Evolutionary conservation across 169 alveolate genomes (phyloP).

Genomic region (Eimeria necatrix): DNA sequence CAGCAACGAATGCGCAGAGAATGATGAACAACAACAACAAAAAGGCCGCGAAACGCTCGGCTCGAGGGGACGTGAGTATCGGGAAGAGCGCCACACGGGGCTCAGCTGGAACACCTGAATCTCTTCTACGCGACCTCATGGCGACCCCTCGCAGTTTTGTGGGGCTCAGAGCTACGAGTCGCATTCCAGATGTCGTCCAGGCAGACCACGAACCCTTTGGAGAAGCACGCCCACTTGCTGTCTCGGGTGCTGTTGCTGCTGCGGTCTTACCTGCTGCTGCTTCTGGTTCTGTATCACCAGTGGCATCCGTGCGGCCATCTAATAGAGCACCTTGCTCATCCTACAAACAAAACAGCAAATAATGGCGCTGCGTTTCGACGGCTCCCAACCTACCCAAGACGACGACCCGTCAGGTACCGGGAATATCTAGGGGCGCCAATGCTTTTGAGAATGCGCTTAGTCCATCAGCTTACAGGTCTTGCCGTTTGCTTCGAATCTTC

Average conservation of each 20-base stretch:
- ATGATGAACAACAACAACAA: conserved; percentile 34
- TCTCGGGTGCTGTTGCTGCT: conserved; percentile 47
- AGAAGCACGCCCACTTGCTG: background rate
- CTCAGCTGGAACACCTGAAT: background rate
- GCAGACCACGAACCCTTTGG: background rate
- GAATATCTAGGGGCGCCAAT: too few species aligned
- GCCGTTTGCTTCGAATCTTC: too few species aligned
- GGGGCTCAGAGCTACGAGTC: background rate
- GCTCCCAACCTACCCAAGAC: too few species aligned
- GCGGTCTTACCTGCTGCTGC: conserved; percentile 2
- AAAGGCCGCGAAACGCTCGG: conserved; percentile 60
- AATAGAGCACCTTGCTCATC: background rate
- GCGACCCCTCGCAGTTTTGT: background rate
- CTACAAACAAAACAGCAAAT: background rate
- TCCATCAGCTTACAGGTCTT: too few species aligned
- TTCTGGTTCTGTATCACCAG: background rate
- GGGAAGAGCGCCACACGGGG: conserved; percentile 64
- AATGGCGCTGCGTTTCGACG: too few species aligned
- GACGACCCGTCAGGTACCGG: too few species aligned
- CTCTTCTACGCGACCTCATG: background rate
- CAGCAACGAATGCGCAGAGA: conserved; percentile 62
- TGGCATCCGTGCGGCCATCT: background rate
- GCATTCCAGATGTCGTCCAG: background rate
- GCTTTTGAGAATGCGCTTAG: too few species aligned
- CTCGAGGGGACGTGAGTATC: background rate